Base-by-base conservation (phyloP, 306 rosid genomes). In the Vigna unguiculata region DNA sequence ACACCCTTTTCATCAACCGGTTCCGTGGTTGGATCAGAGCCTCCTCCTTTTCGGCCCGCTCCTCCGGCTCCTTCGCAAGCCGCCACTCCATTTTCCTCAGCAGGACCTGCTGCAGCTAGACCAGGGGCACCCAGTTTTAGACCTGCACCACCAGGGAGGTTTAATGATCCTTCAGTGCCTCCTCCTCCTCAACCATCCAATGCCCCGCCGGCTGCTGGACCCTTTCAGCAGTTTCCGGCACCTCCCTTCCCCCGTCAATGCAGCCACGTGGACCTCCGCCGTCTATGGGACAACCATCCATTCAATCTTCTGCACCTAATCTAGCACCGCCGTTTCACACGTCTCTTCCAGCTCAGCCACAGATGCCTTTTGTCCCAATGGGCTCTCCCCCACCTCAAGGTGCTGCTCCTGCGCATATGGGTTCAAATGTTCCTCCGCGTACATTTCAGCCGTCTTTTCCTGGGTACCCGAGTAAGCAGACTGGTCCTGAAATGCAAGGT, bases 91-190 rank as follows among this genome's bases (percentile, higher is more conserved):
- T 81, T 85, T 81, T 82, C 91, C 8, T 81, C 91, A 4, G 55
- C 86, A 40, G 86, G 86, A 16, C 83, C 88, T 58, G 66, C 83
- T 14, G 79, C 66, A 28, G 66, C 78, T 81, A 81, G 90, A 83
- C 81, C 92, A 38, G 90, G 86, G 62, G 63, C 78, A 28, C 77
- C 93, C 30, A 72, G 86, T 64, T 92, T 90, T 83, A 86, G 93
- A 78, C 90, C 92, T 80, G 71, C 81, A 21, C 87, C 86, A 9
- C 93, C 87, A 0, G 76, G 80, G 46, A 85, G 97, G 80, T 92
- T 85, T 72, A 87, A 76, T 78, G 97, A 92, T 81, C 99, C 97
- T 12, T 92, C 97, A 7, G 80, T 89, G 71, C 92, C 99, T 66
- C 84, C 96, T 51, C 66, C 87, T 36, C 93, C 88, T 15, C 88